Evolutionary conservation across 768 basidiomycete species (phyloP).

Genomic region (Tephrocybe sp.): DNA sequence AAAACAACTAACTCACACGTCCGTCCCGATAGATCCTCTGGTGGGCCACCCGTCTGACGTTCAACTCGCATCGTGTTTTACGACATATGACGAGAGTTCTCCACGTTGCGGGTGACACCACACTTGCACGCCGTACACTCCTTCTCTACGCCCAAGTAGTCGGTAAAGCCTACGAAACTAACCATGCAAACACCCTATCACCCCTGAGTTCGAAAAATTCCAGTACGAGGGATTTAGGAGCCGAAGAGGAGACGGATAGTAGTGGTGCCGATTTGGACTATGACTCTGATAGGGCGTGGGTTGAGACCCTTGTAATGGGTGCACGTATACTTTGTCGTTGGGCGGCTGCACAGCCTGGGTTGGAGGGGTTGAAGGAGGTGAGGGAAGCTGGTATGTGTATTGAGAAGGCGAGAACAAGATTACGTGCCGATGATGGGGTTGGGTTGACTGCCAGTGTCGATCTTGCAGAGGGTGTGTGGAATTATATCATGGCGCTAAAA

Average conservation of each 20-base stretch:
- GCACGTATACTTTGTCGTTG: slow-evolving; percentile 70
- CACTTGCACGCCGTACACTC: slow-evolving; percentile 72
- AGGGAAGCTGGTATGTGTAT: slow-evolving; percentile 61
- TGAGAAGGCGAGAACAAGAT: slow-evolving; percentile 55
- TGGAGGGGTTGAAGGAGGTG: slow-evolving; percentile 54
- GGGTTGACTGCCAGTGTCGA: slow-evolving; percentile 57
- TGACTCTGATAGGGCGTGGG: slow-evolving; percentile 45
- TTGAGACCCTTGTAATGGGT: slow-evolving; percentile 75
- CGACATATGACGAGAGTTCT: slow-evolving; percentile 82
- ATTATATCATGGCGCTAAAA: slow-evolving; percentile 63
- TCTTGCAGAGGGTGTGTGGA: slow-evolving; percentile 73
- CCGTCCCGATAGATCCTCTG: slow-evolving; percentile 62
- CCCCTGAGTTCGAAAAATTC: slow-evolving; percentile 4
- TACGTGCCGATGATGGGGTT: slow-evolving; percentile 36
- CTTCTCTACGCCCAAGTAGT: slow-evolving; percentile 83
- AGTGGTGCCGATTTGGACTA: slow-evolving; percentile 62
- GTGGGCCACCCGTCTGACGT: slow-evolving; percentile 93
- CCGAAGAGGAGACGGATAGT: slow-evolving; percentile 16
- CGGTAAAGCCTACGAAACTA: slow-evolving; percentile 74
- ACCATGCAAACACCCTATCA: background rate
- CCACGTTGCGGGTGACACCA: slow-evolving; percentile 54
- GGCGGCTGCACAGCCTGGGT: slow-evolving; percentile 28
- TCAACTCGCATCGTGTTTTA: slow-evolving; percentile 84
- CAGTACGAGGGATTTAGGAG: slow-evolving; percentile 2
- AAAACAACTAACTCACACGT: background rate